Percentiles rank a stretch among this genome's conserved stretches.
Conservation (phyloP, 257 asterid genomes). For the Agastache rugosa region DNA sequence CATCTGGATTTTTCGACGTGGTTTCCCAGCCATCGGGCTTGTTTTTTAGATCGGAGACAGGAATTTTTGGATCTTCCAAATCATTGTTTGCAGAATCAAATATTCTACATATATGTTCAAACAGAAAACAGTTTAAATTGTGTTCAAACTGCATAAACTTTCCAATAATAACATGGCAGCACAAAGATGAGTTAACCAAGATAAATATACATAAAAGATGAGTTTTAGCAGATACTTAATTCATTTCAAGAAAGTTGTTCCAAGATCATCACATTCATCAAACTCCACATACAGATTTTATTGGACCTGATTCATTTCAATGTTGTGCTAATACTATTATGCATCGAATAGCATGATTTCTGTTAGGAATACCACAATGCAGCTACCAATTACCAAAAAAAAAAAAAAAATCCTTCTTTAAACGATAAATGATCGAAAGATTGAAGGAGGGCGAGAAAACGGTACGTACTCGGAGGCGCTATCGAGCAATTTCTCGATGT, state of each 20-base stretch:
- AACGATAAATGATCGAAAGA: not conserved
- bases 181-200: not conserved
- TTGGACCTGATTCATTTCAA: not conserved
- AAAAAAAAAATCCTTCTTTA: not conserved
- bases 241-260: not conserved
- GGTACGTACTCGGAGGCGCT: slow-evolving; percentile 76
- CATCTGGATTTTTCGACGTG: slow-evolving; percentile 66
- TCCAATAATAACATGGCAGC: not conserved
- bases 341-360: slow-evolving; percentile 1
- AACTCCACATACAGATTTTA: not conserved
- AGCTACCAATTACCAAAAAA: not conserved
- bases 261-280: not conserved
- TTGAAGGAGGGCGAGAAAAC: not conserved
- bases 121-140: slow-evolving; percentile 19
- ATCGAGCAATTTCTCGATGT: slow-evolving; percentile 81
- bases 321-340: not conserved
- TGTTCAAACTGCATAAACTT: not conserved
- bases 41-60: slow-evolving; percentile 66
- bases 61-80: slow-evolving; percentile 46
- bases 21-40: slow-evolving; percentile 98
- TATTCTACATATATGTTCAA: slow-evolving; percentile 63
- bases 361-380: slow-evolving; percentile 13
- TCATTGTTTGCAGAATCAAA: slow-evolving; percentile 73
- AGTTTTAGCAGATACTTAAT: not conserved
- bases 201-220: not conserved